A percentile compares a stretch with the other conserved stretches of the same genome.
phyloP scores from a whole-genome alignment of 495 filamentous ascomycete genomes.

The Penicillium canescens region DNA sequence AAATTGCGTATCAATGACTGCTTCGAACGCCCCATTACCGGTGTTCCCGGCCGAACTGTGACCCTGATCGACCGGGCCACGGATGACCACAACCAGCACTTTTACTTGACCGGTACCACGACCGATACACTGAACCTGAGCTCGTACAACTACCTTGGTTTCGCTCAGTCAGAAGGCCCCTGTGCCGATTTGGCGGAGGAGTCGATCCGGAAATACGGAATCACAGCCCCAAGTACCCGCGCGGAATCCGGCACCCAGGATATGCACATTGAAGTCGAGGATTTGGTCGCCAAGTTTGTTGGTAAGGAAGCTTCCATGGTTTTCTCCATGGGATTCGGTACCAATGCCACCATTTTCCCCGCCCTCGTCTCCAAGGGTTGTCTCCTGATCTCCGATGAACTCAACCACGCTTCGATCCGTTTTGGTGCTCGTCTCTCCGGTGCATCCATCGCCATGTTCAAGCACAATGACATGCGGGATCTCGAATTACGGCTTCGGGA shows the following conservation, averaged over 20 bases:
- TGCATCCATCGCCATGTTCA: conserved; percentile 92
- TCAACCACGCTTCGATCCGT: conserved; percentile 97
- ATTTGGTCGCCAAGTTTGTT: conserved; percentile 83
- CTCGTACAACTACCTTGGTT: conserved; percentile 98
- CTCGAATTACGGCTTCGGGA: conserved; percentile 84
- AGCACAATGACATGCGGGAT: conserved; percentile 92
- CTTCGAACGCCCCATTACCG: conserved; percentile 87
- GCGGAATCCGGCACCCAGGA: conserved; percentile 86
- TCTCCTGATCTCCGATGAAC: conserved; percentile 91
- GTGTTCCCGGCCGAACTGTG: conserved; percentile 91
- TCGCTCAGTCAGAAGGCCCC: conserved; percentile 95
- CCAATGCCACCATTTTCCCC: conserved; percentile 88
- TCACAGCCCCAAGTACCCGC: conserved; percentile 76
- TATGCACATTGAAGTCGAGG: conserved; percentile 83
- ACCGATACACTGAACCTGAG: conserved; percentile 98
- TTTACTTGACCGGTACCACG: conserved; percentile 81
- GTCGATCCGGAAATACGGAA: conserved; percentile 76
- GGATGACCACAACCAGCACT: conserved; percentile 83
- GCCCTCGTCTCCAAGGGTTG: conserved; percentile 88
- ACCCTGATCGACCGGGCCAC: conserved; percentile 87
- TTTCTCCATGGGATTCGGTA: conserved; percentile 98
- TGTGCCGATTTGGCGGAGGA: conserved; percentile 95
- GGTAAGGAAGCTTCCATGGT: conserved; percentile 94
- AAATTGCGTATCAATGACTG: conserved; percentile 96
- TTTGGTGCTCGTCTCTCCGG: conserved; percentile 92